Conservation (phyloP, 192 early-diverging fungal genomes). For the Backusella luteola region DNA sequence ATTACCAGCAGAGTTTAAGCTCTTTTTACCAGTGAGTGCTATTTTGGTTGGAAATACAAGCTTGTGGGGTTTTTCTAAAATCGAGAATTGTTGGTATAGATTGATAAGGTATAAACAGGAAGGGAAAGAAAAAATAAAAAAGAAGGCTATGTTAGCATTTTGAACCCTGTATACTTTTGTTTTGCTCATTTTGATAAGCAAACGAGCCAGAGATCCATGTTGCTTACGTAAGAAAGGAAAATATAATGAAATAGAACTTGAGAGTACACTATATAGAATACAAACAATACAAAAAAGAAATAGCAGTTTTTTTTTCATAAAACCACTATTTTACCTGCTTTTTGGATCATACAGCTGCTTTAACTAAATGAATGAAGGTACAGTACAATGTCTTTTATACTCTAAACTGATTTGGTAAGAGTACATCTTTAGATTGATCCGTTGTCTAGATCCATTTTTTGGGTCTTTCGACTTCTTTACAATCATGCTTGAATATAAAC, state of each 20-base stretch:
- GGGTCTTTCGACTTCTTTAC: not conserved
- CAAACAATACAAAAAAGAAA: not conserved
- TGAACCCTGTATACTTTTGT: too few relatives aligned
- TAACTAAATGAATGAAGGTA: not conserved
- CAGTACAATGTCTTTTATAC: not conserved
- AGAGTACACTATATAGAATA: not conserved
- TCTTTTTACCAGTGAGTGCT: conserved; percentile 74
- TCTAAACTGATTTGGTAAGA: not conserved
- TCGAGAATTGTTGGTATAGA: not conserved
- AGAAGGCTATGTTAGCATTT: too few relatives aligned
- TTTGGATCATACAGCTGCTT: not conserved
- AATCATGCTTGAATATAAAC: not conserved
- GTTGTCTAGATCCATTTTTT: not conserved
- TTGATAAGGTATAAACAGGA: conserved; percentile 3
- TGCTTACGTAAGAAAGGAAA: not conserved
- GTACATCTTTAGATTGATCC: not conserved
- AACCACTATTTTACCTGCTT: not conserved
- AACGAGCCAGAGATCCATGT: not conserved
- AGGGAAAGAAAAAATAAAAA: not conserved
- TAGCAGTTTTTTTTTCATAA: not conserved
- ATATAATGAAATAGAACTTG: not conserved
- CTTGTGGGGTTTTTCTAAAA: not conserved
- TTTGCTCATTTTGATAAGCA: too few relatives aligned
- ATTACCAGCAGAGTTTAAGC: conserved; percentile 87
- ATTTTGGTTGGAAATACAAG: not conserved